phyloP scores from a whole-genome alignment of 495 filamentous ascomycete species.

The Neurospora cerealis region DNA sequence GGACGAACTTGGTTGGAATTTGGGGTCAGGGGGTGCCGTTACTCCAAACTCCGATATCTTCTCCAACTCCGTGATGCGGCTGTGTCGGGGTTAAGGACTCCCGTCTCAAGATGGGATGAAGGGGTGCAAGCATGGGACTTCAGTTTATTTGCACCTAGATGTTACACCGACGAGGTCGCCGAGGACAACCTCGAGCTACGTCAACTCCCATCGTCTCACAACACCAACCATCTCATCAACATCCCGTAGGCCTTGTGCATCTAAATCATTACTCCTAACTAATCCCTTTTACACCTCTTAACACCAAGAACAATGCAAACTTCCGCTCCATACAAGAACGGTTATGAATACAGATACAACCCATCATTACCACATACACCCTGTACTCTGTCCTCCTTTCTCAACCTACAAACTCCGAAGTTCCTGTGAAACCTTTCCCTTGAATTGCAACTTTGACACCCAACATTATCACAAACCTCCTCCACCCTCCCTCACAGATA shows the following conservation, averaged over 20 bases:
- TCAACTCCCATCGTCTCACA: not conserved
- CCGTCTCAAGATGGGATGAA: not conserved
- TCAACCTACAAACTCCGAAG: not conserved
- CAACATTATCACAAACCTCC: not conserved
- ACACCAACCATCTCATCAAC: not conserved
- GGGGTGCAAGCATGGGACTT: not conserved
- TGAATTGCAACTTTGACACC: not conserved
- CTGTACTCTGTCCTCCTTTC: not conserved
- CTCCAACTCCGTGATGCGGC: not conserved
- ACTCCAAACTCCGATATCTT: not conserved
- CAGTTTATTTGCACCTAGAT: not conserved
- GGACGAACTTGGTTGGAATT: not conserved
- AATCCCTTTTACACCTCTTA: not conserved
- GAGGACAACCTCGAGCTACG: not conserved
- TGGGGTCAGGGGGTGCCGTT: not conserved
- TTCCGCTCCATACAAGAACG: not conserved
- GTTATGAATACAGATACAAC: not conserved
- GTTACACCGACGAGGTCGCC: not conserved
- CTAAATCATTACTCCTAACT: not conserved
- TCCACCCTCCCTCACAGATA: slow-evolving; percentile 52
- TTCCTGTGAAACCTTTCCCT: not conserved
- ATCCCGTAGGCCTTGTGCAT: not conserved
- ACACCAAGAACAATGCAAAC: not conserved
- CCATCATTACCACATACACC: not conserved
- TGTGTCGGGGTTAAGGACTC: not conserved